Conservation (phyloP, 176 grass and related monocot genomes). For the Triticum monococcum region DNA sequence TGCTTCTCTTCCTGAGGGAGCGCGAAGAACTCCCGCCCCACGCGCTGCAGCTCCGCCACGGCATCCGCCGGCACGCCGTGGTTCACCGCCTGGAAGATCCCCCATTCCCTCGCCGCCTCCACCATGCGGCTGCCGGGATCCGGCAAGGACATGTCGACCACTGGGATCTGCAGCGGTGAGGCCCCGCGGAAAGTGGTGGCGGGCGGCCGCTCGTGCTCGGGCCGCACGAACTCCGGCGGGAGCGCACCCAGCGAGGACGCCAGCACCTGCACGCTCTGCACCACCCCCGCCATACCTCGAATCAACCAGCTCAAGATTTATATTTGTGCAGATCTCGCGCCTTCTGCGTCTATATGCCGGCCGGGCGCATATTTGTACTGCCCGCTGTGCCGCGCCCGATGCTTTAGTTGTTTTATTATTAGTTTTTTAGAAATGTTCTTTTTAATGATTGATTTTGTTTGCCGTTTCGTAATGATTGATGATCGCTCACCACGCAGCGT, state of each 20-base stretch:
- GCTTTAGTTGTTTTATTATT: too few relatives aligned
- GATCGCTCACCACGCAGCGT: too few relatives aligned
- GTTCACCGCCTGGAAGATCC: constrained; percentile 75
- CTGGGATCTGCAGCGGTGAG: constrained; percentile 38
- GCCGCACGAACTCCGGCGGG: constrained; percentile 61
- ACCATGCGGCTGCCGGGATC: constrained; percentile 3
- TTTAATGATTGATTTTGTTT: too few relatives aligned
- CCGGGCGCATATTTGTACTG: too few relatives aligned
- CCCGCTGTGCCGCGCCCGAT: too few relatives aligned
- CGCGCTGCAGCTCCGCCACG: constrained; percentile 67
- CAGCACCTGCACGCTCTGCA: constrained; percentile 39
- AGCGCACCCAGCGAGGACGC: background rate
- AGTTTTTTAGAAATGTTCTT: too few relatives aligned
- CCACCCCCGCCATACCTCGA: background rate
- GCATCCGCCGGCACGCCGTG: constrained; percentile 52
- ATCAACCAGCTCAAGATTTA: background rate
- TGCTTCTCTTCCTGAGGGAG: constrained; percentile 70
- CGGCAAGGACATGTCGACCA: constrained; percentile 54
- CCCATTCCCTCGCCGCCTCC: constrained; percentile 53
- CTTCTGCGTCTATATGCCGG: too few relatives aligned
- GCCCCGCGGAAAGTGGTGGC: constrained; percentile 44
- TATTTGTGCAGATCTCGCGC: too few relatives aligned
- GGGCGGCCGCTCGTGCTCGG: constrained; percentile 60
- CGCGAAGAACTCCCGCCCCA: constrained; percentile 68
- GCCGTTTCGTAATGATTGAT: too few relatives aligned